These are phyloP conservation scores for Cryptococcus amylolentus DNA, from an alignment of 1,284 basidiomycete genomes.

Conservation along the genomic window DNA sequence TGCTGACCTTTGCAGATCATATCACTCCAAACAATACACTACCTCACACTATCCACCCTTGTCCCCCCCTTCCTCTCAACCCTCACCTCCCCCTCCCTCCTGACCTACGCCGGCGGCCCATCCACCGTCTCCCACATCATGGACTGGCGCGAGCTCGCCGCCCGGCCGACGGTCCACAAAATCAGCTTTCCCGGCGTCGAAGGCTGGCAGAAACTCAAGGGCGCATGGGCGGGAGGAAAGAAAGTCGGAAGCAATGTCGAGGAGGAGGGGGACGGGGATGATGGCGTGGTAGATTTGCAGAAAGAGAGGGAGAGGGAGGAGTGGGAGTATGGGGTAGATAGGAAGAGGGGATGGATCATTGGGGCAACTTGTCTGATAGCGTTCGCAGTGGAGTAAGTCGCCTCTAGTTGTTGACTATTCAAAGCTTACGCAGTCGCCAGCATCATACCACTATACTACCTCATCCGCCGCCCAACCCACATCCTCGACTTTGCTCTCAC, in stretches of 20 bases:
- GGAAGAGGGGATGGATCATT: constrained; percentile 79
- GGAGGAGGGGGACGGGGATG: constrained; percentile 6
- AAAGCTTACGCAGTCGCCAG: constrained; percentile 51
- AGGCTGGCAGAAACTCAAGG: constrained; percentile 54
- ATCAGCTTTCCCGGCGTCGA: constrained; percentile 20
- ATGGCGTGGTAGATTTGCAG: constrained; percentile 5
- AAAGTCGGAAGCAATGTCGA: constrained; percentile 27
- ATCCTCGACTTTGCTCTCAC: constrained; percentile 93
- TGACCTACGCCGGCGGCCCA: constrained; percentile 68
- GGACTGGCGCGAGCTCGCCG: constrained; percentile 95
- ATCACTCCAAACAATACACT: constrained; percentile 86
- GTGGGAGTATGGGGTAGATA: constrained; percentile 59
- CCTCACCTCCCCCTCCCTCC: constrained; percentile 68
- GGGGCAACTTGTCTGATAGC: constrained; percentile 76
- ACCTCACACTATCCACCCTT: constrained; percentile 76
- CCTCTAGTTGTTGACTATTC: neutral
- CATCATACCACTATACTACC: constrained; percentile 77
- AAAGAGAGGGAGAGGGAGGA: constrained; percentile 26
- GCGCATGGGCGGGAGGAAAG: constrained; percentile 51
- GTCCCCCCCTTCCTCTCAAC: constrained; percentile 73
- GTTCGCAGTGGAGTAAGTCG: constrained; percentile 70
- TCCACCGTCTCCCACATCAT: constrained; percentile 58
- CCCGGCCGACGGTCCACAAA: constrained; percentile 63
- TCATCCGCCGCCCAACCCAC: constrained; percentile 85
- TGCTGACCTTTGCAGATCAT: constrained; percentile 64